A percentile compares a stretch with the other conserved stretches of the same genome.
Evolutionary conservation across 768 basidiomycete species (phyloP).

Genomic region (Collybiopsis confluens): DNA sequence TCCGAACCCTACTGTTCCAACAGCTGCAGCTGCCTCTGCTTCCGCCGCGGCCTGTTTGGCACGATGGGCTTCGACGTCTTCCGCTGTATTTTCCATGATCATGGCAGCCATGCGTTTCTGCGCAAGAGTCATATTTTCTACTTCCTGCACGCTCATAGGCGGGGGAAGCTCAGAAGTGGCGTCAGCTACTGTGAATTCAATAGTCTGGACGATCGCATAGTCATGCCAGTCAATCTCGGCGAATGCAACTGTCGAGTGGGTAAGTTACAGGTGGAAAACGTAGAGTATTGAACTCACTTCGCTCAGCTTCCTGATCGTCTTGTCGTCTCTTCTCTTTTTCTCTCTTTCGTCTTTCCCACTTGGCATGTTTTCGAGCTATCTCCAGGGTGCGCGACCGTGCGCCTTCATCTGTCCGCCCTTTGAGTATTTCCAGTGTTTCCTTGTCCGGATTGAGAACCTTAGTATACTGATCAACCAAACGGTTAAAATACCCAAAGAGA

Average conservation of each 20-base stretch:
- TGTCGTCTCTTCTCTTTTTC: slow-evolving; percentile 83
- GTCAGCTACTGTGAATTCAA: slow-evolving; percentile 94
- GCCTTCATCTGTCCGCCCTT: slow-evolving; percentile 57
- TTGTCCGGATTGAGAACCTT: slow-evolving; percentile 83
- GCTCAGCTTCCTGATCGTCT: slow-evolving; percentile 91
- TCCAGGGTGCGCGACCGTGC: slow-evolving; percentile 79
- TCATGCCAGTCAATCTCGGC: slow-evolving; percentile 99
- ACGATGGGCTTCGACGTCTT: slow-evolving; percentile 80
- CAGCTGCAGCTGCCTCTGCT: slow-evolving; percentile 79
- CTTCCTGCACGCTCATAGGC: slow-evolving; percentile 94
- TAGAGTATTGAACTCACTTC: slow-evolving; percentile 48
- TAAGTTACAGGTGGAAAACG: not conserved
- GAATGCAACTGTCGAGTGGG: slow-evolving; percentile 62
- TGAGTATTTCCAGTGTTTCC: slow-evolving; percentile 67
- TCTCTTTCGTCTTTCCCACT: slow-evolving; percentile 82
- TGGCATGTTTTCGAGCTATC: slow-evolving; percentile 70
- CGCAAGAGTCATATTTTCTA: slow-evolving; percentile 93
- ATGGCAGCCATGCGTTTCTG: slow-evolving; percentile 98
- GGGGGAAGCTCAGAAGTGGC: slow-evolving; percentile 87
- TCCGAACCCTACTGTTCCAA: slow-evolving; percentile 52
- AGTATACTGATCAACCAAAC: slow-evolving; percentile 93
- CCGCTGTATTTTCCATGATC: slow-evolving; percentile 93
- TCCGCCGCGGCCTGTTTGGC: slow-evolving; percentile 82
- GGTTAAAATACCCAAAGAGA: slow-evolving; percentile 94
- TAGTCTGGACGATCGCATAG: slow-evolving; percentile 96